Evolutionary conservation across 805 yeast species (phyloP), one percentile per base, ranked within the genome.

Genomic region (Starmerella floricola): DNA sequence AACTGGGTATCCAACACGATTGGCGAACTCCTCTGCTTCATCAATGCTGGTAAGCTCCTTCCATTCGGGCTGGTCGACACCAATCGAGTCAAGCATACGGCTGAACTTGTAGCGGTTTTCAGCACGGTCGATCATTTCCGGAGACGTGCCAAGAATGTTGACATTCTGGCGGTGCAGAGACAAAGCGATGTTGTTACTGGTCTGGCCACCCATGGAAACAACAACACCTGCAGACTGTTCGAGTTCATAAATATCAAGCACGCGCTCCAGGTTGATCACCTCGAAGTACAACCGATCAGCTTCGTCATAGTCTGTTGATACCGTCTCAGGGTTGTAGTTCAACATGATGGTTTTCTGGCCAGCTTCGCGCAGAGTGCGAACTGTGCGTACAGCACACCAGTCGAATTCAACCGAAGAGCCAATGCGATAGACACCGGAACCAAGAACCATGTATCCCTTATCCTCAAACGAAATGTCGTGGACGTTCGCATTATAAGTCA

Each of bases 41-140:
- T 72, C 84, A 45, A 85, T 71, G 19, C 95, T 83, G 29, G 97
- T 86, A 56, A 88, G 74, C 65, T 88, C 98, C 64, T 87, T 88
- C 98, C 98, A 88, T 30, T 95, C 95, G 34, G 98, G 98, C 67
- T 88, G 98, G 66, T 88, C 98, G 50, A 88, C 96, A 43, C 94
- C 95, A 58, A 88, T 88, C 53, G 75, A 76, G 65, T 88, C 98
- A 67, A 88, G 73, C 93, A 88, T 86, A 66, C 95, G 83, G 34
- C 95, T 85, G 69, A 88, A 88, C 69, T 91, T 88, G 74, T 85
- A 87, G 68, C 98, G 77, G 68, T 88, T 87, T 71, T 88, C 98
- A 50, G 98, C 98, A 48, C 93, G 77, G 60, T 88, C 98, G 62
- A 88, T 91, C 95, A 85, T 86, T 63, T 84, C 95, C 44, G 98